These are phyloP conservation scores for Kurtzmaniella natalensis DNA, from an alignment of 1,139 yeast genomes.

Conservation along the genomic window DNA sequence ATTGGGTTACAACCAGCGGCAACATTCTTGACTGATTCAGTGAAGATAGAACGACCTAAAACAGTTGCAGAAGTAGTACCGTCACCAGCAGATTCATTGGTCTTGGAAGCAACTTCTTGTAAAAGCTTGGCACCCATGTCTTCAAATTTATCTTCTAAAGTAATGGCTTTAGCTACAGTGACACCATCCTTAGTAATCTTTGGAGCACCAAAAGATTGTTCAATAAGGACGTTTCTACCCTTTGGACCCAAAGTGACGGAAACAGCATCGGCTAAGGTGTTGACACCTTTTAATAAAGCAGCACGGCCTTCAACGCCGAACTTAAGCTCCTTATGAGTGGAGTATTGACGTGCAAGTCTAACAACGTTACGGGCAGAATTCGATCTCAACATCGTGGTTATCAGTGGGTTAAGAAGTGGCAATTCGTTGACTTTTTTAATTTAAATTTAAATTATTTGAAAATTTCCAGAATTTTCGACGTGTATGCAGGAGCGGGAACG, in stretches of 20 bases:
- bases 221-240: conserved; percentile 96
- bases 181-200: conserved; percentile 99
- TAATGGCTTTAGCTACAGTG: conserved; percentile 89
- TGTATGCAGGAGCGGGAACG: conserved; percentile 4
- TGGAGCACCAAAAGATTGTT: conserved; percentile 96
- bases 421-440: conserved; percentile 1
- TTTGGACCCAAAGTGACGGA: conserved; percentile 97
- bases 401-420: neutral
- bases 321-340: conserved; percentile 87
- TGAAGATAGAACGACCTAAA: conserved; percentile 93
- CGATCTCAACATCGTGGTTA: conserved; percentile 50
- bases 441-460: too few relatives aligned
- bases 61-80: conserved; percentile 99
- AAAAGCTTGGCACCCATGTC: conserved; percentile 94
- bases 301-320: conserved; percentile 99
- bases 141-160: conserved; percentile 88
- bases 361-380: conserved; percentile 42
- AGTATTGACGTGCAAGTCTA: conserved; percentile 51
- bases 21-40: conserved; percentile 96
- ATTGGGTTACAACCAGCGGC: conserved; percentile 99
- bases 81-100: conserved; percentile 98
- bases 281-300: conserved; percentile 91
- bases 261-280: conserved; percentile 94
- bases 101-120: conserved; percentile 97
- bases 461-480: conserved; percentile 8